A percentile compares a stretch with the other conserved stretches of the same genome.
Evolutionary conservation across 2,329 filamentous ascomycete species (phyloP).

Genomic region (Fusarium anthophilum): DNA sequence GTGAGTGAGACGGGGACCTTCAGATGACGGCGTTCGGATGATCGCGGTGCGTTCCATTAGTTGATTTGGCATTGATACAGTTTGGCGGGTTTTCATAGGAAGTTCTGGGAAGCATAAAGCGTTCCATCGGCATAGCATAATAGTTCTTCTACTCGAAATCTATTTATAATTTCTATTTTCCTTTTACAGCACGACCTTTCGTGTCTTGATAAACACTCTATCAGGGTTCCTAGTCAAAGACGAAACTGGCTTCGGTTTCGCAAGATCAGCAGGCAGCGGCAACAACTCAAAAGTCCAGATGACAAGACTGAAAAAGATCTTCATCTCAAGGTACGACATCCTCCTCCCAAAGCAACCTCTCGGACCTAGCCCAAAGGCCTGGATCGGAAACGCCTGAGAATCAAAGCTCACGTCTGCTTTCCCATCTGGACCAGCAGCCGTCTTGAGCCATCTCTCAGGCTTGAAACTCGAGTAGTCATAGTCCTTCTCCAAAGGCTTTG

Average conservation of each 20-base stretch:
- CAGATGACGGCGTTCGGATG: not conserved
- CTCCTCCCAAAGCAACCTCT: slow-evolving; percentile 50
- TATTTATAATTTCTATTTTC: not conserved
- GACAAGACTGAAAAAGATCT: slow-evolving; percentile 41
- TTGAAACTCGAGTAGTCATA: slow-evolving; percentile 5
- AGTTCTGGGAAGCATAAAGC: not conserved
- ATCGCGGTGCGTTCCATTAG: accelerated
- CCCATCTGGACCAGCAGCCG: not conserved
- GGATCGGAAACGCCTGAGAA: slow-evolving; percentile 42
- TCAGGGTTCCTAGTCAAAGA: slow-evolving; percentile 6
- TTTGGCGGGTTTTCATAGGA: accelerated
- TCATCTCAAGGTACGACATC: slow-evolving; percentile 44
- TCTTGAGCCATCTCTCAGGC: slow-evolving; percentile 28
- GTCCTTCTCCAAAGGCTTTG: not conserved
- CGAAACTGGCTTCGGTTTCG: not conserved
- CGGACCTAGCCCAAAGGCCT: slow-evolving; percentile 49
- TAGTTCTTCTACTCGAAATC: accelerated
- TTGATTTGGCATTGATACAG: accelerated
- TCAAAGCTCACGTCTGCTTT: slow-evolving; percentile 38
- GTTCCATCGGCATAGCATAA: not conserved
- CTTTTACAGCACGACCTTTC: not conserved
- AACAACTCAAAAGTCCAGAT: slow-evolving; percentile 43
- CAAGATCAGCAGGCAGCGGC: not conserved
- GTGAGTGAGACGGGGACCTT: not conserved
- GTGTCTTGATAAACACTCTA: not conserved